A percentile compares a stretch with the other conserved stretches of the same genome.
phyloP scores from a whole-genome alignment of 2,329 filamentous ascomycete species.

The Dactylonectria macrodidyma region DNA sequence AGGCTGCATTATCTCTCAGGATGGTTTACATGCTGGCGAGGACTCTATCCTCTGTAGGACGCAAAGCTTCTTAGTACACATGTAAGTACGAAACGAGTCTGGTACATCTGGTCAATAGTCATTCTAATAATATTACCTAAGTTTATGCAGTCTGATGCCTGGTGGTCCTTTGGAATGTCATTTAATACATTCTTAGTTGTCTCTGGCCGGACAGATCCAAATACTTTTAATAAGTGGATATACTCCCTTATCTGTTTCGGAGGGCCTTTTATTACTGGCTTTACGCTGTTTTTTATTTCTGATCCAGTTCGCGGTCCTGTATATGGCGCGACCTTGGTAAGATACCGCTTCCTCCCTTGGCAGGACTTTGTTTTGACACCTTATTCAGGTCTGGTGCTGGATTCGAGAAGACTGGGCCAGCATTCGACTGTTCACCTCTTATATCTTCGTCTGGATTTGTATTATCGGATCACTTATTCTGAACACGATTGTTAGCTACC shows the following conservation, averaged over 20 bases:
- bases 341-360: not conserved
- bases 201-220: too few species aligned
- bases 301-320: not conserved
- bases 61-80: too few species aligned
- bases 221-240: not conserved
- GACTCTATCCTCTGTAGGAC: too few species aligned
- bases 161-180: too few species aligned
- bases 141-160: too few species aligned
- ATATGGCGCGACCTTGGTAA: not conserved
- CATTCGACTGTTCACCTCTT: not conserved
- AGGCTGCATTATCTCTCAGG: too few species aligned
- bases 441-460: not conserved
- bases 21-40: too few species aligned
- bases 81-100: too few species aligned
- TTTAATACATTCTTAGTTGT: too few species aligned
- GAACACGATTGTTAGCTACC: not conserved
- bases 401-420: not conserved
- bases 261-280: not conserved
- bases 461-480: not conserved
- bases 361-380: not conserved
- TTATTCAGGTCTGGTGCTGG: not conserved
- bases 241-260: not conserved
- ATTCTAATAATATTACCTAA: too few species aligned
- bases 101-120: too few species aligned
- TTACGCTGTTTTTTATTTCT: not conserved